phyloP scores from a whole-genome alignment of 371 early-diverging fungal genomes.

The Syncephalis plumigaleata region DNA sequence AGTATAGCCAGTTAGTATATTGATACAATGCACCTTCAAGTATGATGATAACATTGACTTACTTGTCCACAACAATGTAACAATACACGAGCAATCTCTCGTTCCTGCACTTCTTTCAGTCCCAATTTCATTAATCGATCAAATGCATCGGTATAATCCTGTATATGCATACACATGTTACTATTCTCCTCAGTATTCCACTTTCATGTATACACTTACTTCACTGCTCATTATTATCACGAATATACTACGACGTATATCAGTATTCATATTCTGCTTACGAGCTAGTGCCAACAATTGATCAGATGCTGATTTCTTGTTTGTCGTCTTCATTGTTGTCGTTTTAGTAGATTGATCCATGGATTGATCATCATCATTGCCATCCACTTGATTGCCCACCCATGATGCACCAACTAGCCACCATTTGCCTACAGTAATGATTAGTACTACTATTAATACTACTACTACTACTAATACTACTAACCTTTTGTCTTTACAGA shows the following conservation, averaged over 20 bases:
- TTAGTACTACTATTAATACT: background rate
- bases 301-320: conserved; percentile 29
- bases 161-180: background rate
- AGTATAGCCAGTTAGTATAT: too few species aligned
- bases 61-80: conserved; percentile 77
- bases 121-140: conserved; percentile 65
- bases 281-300: conserved; percentile 61
- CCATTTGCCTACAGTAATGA: conserved; percentile 38
- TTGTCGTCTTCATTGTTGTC: conserved; percentile 18
- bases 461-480: background rate
- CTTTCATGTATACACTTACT: conserved; percentile 16
- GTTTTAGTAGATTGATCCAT: conserved; percentile 10
- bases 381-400: conserved; percentile 44
- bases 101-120: conserved; percentile 77
- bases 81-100: conserved; percentile 85
- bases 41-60: too few species aligned
- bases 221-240: conserved; percentile 80
- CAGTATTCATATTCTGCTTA: conserved; percentile 90
- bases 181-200: too few species aligned
- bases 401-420: conserved; percentile 75
- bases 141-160: conserved; percentile 88
- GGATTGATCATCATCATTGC: conserved; percentile 9
- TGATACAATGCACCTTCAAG: too few species aligned
- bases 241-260: conserved; percentile 82
- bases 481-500: conserved; percentile 59